A percentile compares a stretch with the other conserved stretches of the same genome.
These are phyloP conservation scores for Chrysoporthe puriensis DNA, from an alignment of 2,329 filamentous ascomycete species.

Conservation along the genomic window DNA sequence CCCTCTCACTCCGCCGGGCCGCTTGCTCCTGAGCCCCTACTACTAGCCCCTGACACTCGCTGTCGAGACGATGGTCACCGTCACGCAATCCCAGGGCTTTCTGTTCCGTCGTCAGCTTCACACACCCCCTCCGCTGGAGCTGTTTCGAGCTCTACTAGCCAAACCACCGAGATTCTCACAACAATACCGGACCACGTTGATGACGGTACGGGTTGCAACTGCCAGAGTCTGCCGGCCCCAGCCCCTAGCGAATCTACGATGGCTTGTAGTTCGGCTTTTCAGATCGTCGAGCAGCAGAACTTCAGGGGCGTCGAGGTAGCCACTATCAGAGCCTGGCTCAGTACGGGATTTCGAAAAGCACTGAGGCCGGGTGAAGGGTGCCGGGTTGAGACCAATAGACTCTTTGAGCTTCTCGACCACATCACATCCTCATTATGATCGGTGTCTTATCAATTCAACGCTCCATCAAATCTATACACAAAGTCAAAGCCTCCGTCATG, in stretches of 20 bases:
- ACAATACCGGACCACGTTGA: not conserved
- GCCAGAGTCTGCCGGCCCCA: slow-evolving; percentile 9
- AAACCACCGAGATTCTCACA: not conserved
- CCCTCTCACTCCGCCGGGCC: not conserved
- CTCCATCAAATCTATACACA: not conserved
- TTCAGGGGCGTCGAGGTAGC: slow-evolving; percentile 34
- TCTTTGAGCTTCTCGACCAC: slow-evolving; percentile 29
- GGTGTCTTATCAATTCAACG: not conserved
- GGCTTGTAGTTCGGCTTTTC: slow-evolving; percentile 38
- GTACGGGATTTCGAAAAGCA: slow-evolving; percentile 25
- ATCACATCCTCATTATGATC: slow-evolving; percentile 22
- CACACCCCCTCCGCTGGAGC: not conserved
- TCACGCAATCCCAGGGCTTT: not conserved
- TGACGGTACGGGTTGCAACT: slow-evolving; percentile 11
- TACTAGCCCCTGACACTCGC: not conserved
- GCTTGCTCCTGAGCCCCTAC: not conserved
- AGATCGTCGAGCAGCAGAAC: slow-evolving; percentile 39
- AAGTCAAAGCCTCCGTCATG: not conserved
- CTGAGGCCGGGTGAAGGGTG: slow-evolving; percentile 22
- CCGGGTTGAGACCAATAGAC: slow-evolving; percentile 25
- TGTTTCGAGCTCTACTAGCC: not conserved
- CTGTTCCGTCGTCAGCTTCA: not conserved
- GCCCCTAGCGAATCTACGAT: slow-evolving; percentile 36
- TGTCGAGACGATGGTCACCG: not conserved
- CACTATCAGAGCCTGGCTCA: slow-evolving; percentile 23